Percentiles rank a stretch among this genome's conserved stretches.
Evolutionary conservation across 352 stramenopile genomes (phyloP).

Genomic region (Phytophthora constricta): DNA sequence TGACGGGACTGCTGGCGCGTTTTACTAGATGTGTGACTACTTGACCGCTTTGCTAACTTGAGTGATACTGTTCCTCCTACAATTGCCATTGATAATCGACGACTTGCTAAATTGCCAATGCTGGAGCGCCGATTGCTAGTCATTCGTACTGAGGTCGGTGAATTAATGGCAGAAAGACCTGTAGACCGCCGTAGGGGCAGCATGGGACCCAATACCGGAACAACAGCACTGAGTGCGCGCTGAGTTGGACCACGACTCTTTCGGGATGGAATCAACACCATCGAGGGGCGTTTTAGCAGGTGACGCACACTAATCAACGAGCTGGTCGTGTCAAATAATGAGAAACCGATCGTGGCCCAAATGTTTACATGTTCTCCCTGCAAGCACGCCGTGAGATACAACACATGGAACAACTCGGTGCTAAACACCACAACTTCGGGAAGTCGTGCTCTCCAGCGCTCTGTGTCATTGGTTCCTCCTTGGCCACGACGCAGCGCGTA

Average conservation of each 20-base stretch:
- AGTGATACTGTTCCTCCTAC: not conserved
- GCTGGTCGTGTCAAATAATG: conserved; percentile 7
- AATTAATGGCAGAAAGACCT: not conserved
- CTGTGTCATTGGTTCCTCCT: not conserved
- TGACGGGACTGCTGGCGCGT: not conserved
- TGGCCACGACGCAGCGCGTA: conserved; percentile 10
- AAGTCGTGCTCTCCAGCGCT: conserved; percentile 21
- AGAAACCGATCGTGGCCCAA: conserved; percentile 12
- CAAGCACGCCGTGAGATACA: conserved; percentile 30
- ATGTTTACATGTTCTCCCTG: conserved; percentile 9
- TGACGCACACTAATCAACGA: conserved; percentile 7
- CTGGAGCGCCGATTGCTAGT: not conserved
- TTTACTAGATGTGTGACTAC: conserved; percentile 3
- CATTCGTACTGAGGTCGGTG: not conserved
- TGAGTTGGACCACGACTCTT: not conserved
- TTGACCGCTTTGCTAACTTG: conserved; percentile 15
- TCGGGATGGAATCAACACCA: conserved; percentile 1
- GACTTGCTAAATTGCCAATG: not conserved
- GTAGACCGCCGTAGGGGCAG: not conserved
- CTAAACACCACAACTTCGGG: conserved; percentile 30
- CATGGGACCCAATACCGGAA: not conserved
- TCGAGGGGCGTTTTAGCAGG: conserved; percentile 1
- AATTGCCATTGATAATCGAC: not conserved
- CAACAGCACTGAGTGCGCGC: not conserved
- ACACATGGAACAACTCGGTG: conserved; percentile 28